A percentile compares a stretch with the other conserved stretches of the same genome.
Evolutionary conservation across 1,284 basidiomycete genomes (phyloP).

Genomic region (Fomes fomentarius): DNA sequence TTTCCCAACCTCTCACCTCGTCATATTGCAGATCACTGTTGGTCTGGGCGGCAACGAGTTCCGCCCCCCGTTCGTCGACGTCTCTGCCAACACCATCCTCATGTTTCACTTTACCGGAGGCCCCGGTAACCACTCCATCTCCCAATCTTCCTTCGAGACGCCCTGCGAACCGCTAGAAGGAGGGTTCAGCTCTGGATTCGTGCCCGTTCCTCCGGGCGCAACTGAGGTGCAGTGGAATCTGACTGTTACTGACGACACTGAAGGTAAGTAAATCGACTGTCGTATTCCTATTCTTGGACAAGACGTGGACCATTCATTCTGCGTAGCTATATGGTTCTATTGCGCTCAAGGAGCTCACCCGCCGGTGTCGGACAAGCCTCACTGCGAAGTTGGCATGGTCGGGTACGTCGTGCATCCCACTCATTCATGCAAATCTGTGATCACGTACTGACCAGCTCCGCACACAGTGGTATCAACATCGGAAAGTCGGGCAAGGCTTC

Average conservation of each 20-base stretch:
- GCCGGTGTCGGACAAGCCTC: too few species aligned
- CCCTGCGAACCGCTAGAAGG: not conserved
- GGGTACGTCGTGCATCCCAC: conserved; percentile 36
- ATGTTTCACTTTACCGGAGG: not conserved
- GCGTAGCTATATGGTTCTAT: conserved; percentile 60
- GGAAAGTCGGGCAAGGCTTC: too few species aligned
- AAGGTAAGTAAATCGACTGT: conserved; percentile 42
- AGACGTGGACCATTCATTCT: not conserved
- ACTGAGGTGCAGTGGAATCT: conserved; percentile 14
- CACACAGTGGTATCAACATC: too few species aligned
- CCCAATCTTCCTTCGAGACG: not conserved
- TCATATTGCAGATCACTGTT: conserved; percentile 31
- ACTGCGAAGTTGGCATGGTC: conserved; percentile 49
- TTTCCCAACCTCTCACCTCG: too few species aligned
- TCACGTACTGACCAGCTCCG: too few species aligned
- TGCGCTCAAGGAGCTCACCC: conserved; percentile 36
- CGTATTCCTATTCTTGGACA: not conserved
- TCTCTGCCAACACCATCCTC: conserved; percentile 24
- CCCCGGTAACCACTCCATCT: not conserved
- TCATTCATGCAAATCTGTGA: not conserved
- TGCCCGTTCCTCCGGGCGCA: too few species aligned
- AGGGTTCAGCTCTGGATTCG: too few species aligned
- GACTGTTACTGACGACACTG: conserved; percentile 43
- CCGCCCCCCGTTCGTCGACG: conserved; percentile 45
- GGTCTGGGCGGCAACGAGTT: conserved; percentile 45